Percentiles rank a stretch among this genome's conserved stretches.
phyloP scores from a whole-genome alignment of 169 alveolate species.

The Cyclospora cayetanensis region DNA sequence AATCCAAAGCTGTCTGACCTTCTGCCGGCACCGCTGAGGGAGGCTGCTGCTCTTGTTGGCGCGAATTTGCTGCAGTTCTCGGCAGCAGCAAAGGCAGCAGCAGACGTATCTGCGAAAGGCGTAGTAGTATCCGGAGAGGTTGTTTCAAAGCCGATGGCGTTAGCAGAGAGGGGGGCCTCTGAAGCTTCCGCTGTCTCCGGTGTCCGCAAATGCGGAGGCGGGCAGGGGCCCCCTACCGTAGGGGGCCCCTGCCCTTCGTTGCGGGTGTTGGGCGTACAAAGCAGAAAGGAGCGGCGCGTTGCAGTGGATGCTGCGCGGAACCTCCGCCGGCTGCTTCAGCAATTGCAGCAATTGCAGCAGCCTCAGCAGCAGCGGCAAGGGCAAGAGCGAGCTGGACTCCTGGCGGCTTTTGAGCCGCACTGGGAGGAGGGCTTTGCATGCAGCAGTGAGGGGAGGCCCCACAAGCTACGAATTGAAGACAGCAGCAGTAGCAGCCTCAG shows the following conservation, averaged over 20 bases:
- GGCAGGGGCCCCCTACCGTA: not conserved
- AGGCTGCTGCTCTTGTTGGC: not conserved
- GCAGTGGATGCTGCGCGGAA: constrained; percentile 61
- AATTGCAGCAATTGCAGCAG: not conserved
- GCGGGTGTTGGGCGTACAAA: not conserved
- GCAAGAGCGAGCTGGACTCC: not conserved
- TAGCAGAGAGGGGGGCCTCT: too few relatives aligned
- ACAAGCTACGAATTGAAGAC: not conserved
- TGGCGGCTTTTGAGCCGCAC: not conserved
- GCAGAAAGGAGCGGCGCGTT: not conserved
- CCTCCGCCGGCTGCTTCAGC: not conserved
- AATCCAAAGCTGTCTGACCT: not conserved
- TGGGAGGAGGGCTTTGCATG: not conserved
- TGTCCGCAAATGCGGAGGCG: not conserved
- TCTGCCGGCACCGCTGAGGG: too few relatives aligned
- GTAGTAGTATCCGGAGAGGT: not conserved
- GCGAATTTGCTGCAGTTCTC: not conserved
- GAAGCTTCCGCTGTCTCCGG: too few relatives aligned
- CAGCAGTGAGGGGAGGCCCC: not conserved
- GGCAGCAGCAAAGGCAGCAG: not conserved
- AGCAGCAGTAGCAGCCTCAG: not conserved
- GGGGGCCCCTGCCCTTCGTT: not conserved
- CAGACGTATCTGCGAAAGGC: not conserved
- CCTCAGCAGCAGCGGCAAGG: not conserved
- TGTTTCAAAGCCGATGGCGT: too few relatives aligned